A percentile compares a stretch with the other conserved stretches of the same genome.
phyloP scores from a whole-genome alignment of 352 stramenopile species.

The Phytophthora macrochlamydospora region DNA sequence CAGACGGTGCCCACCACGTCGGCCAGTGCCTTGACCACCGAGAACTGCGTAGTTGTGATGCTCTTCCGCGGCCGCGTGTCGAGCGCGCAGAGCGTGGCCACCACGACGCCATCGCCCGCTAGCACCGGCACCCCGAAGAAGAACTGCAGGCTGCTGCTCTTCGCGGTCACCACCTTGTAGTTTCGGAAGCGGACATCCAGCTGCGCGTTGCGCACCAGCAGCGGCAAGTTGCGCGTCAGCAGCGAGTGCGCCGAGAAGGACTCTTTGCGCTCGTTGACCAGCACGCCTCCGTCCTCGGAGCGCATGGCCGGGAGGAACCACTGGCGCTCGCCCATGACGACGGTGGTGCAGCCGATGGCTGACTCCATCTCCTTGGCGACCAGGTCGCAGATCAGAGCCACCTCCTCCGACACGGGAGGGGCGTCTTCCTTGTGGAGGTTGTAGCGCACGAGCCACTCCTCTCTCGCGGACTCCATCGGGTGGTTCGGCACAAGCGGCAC shows the following conservation, averaged over 20 bases:
- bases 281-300: conserved; percentile 8
- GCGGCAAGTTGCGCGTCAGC: conserved; percentile 27
- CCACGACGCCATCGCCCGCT: conserved; percentile 17
- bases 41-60: conserved; percentile 69
- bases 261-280: conserved; percentile 28
- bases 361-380: conserved; percentile 53
- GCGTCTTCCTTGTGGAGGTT: conserved; percentile 24
- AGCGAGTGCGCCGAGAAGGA: conserved; percentile 48
- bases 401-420: conserved; percentile 25
- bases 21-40: conserved; percentile 40
- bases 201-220: conserved; percentile 51
- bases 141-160: conserved; percentile 33
- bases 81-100: conserved; percentile 51
- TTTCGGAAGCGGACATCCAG: conserved; percentile 61
- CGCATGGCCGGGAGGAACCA: conserved; percentile 25
- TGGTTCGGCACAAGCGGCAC: conserved; percentile 23
- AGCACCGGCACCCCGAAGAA: conserved; percentile 52
- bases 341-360: conserved; percentile 34
- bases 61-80: conserved; percentile 43
- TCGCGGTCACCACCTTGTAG: conserved; percentile 29
- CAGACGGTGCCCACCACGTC: conserved; percentile 20
- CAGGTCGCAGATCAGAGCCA: conserved; percentile 57
- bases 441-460: conserved; percentile 36
- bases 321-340: conserved; percentile 31
- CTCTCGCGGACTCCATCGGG: conserved; percentile 33